Conservation (phyloP, 768 basidiomycete species). For the Calvatia gigantea region DNA sequence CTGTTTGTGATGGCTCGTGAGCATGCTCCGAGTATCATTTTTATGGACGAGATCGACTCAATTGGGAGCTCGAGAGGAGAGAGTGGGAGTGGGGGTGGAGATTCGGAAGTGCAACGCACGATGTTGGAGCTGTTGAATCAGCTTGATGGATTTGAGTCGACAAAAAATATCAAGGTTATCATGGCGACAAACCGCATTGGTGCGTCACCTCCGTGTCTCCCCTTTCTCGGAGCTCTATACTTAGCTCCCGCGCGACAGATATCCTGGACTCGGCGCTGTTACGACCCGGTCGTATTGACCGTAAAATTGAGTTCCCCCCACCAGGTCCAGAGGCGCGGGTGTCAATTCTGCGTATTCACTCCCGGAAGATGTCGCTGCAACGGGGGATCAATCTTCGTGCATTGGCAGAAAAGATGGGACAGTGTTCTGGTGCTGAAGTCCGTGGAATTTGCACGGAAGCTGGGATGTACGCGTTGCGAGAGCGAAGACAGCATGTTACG, state of each 20-base stretch:
- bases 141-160: constrained; percentile 90
- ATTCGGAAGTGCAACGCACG: constrained; percentile 87
- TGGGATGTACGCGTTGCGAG: constrained; percentile 97
- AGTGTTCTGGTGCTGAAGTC: constrained; percentile 97
- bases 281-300: constrained; percentile 91
- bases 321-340: constrained; percentile 96
- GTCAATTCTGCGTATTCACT: constrained; percentile 96
- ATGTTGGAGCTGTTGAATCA: constrained; percentile 90
- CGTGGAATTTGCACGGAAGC: constrained; percentile 97
- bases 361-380: constrained; percentile 98
- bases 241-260: constrained; percentile 40
- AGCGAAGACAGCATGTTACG: constrained; percentile 94
- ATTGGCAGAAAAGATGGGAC: constrained; percentile 98
- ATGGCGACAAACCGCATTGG: constrained; percentile 99
- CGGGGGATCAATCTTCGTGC: constrained; percentile 96
- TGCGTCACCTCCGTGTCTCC: constrained; percentile 23
- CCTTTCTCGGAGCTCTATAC: not conserved
- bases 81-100: constrained; percentile 85
- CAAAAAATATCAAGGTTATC: constrained; percentile 94
- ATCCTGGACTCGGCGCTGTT: constrained; percentile 93
- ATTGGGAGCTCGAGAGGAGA: constrained; percentile 93
- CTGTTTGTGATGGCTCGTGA: constrained; percentile 98
- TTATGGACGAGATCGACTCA: constrained; percentile 99
- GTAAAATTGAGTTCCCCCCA: constrained; percentile 98
- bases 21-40: constrained; percentile 97